Evolutionary conservation across 1,139 yeast species (phyloP).

Genomic region (Suhomyces maxii): DNA sequence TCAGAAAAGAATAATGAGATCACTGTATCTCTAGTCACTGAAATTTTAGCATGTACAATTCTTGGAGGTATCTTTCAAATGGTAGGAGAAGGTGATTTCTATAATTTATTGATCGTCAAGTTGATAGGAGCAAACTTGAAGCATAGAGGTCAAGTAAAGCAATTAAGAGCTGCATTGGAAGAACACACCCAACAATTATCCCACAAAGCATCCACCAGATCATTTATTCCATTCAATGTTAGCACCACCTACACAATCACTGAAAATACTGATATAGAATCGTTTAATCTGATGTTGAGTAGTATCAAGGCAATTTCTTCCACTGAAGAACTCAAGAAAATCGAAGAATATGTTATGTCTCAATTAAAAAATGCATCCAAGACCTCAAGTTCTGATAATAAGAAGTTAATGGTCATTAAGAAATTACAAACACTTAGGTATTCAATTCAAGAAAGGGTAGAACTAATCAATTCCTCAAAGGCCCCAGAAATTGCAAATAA

Average conservation of each 20-base stretch:
- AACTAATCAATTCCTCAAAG: neutral
- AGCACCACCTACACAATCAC: slow-evolving; percentile 14
- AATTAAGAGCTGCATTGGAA: slow-evolving; percentile 68
- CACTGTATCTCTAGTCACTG: slow-evolving; percentile 54
- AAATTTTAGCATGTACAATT: slow-evolving; percentile 56
- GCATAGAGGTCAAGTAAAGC: slow-evolving; percentile 75
- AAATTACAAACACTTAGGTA: slow-evolving; percentile 15
- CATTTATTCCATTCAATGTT: slow-evolving; percentile 4
- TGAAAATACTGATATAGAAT: slow-evolving; percentile 30
- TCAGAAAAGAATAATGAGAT: slow-evolving; percentile 53
- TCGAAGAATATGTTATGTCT: slow-evolving; percentile 20
- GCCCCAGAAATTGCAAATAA: slow-evolving; percentile 1
- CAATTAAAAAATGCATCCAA: slow-evolving; percentile 18
- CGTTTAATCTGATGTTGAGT: slow-evolving; percentile 34
- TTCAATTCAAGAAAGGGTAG: slow-evolving; percentile 11
- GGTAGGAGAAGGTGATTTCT: slow-evolving; percentile 73
- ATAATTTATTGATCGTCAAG: slow-evolving; percentile 65
- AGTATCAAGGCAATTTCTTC: slow-evolving; percentile 17
- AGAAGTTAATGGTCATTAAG: slow-evolving; percentile 7
- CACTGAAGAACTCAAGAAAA: slow-evolving; percentile 24
- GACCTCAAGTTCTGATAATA: slow-evolving; percentile 3
- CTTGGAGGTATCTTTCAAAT: slow-evolving; percentile 52
- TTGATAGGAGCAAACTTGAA: slow-evolving; percentile 65
- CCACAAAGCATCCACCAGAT: slow-evolving; percentile 5
- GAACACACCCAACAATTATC: slow-evolving; percentile 48